phyloP scores from a whole-genome alignment of 2,329 filamentous ascomycete species.

The Colletotrichum musicola region DNA sequence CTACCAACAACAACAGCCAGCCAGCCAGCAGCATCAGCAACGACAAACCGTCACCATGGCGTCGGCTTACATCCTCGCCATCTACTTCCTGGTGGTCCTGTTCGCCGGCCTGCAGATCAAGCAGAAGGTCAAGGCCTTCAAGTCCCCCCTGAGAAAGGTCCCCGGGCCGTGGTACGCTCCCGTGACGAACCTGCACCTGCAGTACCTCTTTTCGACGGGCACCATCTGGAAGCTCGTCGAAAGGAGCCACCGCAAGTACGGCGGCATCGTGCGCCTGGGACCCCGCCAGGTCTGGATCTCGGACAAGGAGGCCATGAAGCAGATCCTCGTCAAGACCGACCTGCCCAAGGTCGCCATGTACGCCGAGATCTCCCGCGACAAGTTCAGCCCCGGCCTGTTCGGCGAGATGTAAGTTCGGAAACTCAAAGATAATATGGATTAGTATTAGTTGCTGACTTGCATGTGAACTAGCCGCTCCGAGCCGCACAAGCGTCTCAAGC shows the following conservation, averaged over 20 bases:
- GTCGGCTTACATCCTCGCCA: slow-evolving; percentile 14
- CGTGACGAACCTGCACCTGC: slow-evolving; percentile 40
- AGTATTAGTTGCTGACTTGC: background rate
- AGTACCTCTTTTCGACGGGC: slow-evolving; percentile 42
- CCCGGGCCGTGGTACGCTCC: slow-evolving; percentile 42
- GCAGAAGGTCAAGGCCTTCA: slow-evolving; percentile 22
- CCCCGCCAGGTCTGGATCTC: slow-evolving; percentile 43
- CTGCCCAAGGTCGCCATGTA: slow-evolving; percentile 44
- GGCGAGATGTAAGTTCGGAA: slow-evolving; percentile 40
- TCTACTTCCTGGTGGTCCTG: slow-evolving; percentile 13
- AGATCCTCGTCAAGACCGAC: slow-evolving; percentile 41
- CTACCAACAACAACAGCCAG: too few relatives aligned
- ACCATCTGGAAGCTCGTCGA: slow-evolving; percentile 43
- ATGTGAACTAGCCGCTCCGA: slow-evolving; percentile 39
- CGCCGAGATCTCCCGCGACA: slow-evolving; percentile 41
- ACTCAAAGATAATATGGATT: background rate
- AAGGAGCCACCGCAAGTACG: slow-evolving; percentile 39
- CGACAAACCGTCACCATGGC: slow-evolving; percentile 12
- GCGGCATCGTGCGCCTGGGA: slow-evolving; percentile 40
- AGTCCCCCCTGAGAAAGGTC: slow-evolving; percentile 34
- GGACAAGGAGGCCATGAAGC: slow-evolving; percentile 41
- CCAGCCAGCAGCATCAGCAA: background rate
- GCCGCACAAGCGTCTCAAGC: slow-evolving; percentile 44
- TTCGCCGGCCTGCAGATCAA: slow-evolving; percentile 17
- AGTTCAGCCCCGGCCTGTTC: slow-evolving; percentile 40